Evolutionary conservation across 2,329 filamentous ascomycete genomes (phyloP).

Genomic region (Alternaria alternata): DNA sequence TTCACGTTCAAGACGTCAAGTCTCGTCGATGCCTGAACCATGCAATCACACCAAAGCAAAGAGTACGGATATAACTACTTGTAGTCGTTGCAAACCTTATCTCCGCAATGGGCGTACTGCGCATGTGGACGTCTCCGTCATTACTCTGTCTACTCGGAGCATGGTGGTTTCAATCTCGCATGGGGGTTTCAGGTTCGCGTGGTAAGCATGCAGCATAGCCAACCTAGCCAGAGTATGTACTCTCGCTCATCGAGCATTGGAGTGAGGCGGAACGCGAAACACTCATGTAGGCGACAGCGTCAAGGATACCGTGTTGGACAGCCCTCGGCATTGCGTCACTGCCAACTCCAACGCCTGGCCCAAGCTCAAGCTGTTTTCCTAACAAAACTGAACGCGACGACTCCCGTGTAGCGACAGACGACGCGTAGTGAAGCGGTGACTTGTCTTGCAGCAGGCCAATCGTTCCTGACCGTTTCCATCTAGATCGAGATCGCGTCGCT

Average conservation of each 20-base stretch:
- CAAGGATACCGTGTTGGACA: slow-evolving; percentile 11
- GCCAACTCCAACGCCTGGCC: slow-evolving; percentile 6
- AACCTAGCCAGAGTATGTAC: background rate
- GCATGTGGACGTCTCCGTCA: background rate
- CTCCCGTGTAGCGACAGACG: background rate
- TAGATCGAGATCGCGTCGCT: background rate
- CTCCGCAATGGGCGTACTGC: background rate
- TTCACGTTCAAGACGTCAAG: background rate
- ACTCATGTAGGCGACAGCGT: background rate
- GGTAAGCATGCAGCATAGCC: background rate
- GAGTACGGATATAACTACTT: background rate
- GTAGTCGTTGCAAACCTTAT: background rate
- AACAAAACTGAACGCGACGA: slow-evolving; percentile 1
- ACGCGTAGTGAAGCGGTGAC: background rate
- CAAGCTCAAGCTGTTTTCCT: slow-evolving; percentile 8
- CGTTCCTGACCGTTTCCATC: background rate
- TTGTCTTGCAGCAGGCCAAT: background rate
- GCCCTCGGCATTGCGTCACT: slow-evolving; percentile 13
- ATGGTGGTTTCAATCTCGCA: background rate
- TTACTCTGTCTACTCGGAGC: background rate
- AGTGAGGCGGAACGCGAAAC: background rate
- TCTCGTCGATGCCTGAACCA: background rate
- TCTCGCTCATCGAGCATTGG: background rate
- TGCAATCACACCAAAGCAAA: background rate
- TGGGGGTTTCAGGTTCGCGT: background rate